These are phyloP conservation scores for Xylaria sp. DNA, from an alignment of 495 filamentous ascomycete genomes.

Conservation along the genomic window DNA sequence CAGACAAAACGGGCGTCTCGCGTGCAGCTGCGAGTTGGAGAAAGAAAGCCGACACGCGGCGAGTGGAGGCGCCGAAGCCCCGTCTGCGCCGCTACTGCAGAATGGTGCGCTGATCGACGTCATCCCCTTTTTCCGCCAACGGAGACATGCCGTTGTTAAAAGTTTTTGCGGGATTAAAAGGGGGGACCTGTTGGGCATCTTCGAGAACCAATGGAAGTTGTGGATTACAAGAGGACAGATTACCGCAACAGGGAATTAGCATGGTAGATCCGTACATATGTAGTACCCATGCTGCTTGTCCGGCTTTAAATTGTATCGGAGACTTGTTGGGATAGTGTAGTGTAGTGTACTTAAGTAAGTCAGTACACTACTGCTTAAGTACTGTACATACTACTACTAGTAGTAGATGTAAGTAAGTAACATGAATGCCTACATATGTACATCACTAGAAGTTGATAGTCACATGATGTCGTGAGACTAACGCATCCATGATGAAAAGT, in stretches of 20 bases:
- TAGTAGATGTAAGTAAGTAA: too few relatives aligned
- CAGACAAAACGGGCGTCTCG: neutral
- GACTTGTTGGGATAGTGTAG: neutral
- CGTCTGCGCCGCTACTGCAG: neutral
- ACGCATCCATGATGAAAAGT: neutral
- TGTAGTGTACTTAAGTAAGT: neutral
- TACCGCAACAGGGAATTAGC: neutral
- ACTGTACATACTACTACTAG: too few relatives aligned
- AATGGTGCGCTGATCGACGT: slow-evolving; percentile 8
- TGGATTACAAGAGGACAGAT: neutral
- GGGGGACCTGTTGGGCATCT: neutral
- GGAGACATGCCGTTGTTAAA: neutral
- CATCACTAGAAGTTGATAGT: slow-evolving; percentile 3
- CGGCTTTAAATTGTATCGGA: neutral
- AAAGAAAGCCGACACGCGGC: slow-evolving; percentile 6
- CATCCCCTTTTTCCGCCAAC: slow-evolving; percentile 9
- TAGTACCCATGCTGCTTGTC: neutral
- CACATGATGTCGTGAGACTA: neutral
- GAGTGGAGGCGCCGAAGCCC: slow-evolving; percentile 9
- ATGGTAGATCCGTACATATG: too few relatives aligned
- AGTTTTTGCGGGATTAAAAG: slow-evolving; percentile 8
- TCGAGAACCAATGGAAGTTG: slow-evolving; percentile 2
- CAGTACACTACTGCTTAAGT: too few relatives aligned
- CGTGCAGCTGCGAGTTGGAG: neutral
- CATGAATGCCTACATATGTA: too few relatives aligned